Evolutionary conservation across 1,139 yeast species (phyloP).

Genomic region (Hansenula sp.): DNA sequence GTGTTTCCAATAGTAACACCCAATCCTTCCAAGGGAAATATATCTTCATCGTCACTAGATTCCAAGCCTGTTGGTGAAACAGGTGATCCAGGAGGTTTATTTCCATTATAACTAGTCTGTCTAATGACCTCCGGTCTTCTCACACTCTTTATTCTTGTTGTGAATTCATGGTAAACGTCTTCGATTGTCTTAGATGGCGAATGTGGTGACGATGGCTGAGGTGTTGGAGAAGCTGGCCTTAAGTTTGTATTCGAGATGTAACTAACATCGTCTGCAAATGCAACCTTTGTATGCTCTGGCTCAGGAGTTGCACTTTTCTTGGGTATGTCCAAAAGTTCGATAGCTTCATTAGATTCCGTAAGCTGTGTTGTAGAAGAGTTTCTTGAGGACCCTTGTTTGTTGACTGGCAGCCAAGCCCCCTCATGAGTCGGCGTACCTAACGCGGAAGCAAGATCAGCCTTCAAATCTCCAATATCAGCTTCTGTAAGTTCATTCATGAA

Average conservation of each 20-base stretch:
- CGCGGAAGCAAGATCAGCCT: slow-evolving; percentile 5
- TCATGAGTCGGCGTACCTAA: slow-evolving; percentile 2
- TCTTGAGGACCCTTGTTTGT: not conserved
- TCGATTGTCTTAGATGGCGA: slow-evolving; percentile 5
- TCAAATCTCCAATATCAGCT: slow-evolving; percentile 2
- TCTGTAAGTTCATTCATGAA: slow-evolving; percentile 3
- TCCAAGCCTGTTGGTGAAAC: not conserved
- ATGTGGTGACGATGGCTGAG: not conserved
- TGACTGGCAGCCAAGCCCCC: slow-evolving; percentile 3
- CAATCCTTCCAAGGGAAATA: not conserved
- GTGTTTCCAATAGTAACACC: not conserved
- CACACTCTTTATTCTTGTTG: not conserved
- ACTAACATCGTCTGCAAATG: not conserved
- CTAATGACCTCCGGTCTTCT: not conserved
- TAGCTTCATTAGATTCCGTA: not conserved
- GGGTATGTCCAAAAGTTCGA: not conserved
- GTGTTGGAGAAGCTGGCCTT: not conserved
- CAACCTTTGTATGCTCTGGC: not conserved
- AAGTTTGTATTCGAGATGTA: not conserved
- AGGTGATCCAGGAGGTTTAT: not conserved
- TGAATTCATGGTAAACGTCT: slow-evolving; percentile 2
- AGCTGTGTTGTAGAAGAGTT: not conserved
- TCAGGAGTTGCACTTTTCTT: not conserved
- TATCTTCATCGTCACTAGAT: slow-evolving; percentile 2
- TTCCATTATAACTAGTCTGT: not conserved